A percentile compares a stretch with the other conserved stretches of the same genome.
Evolutionary conservation across 495 filamentous ascomycete genomes (phyloP).

Genomic region (Filosporella fistucella): DNA sequence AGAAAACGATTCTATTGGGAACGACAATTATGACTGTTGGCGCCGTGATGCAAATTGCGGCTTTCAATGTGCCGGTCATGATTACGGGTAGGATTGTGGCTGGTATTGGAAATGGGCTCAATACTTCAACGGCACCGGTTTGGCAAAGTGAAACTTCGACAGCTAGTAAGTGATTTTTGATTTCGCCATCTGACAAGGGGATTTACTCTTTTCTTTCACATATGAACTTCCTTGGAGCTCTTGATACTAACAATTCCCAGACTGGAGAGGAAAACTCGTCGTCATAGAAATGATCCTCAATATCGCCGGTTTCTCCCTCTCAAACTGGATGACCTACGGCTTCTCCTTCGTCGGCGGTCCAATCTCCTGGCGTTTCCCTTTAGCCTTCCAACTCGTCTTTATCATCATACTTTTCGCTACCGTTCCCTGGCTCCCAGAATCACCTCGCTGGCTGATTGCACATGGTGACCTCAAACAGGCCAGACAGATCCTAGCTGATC

Average conservation of each 20-base stretch:
- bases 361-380: conserved; percentile 32
- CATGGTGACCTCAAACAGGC: background rate
- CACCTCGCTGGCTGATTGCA: conserved; percentile 11
- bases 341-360: conserved; percentile 39
- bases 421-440: conserved; percentile 45
- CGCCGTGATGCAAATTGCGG: conserved; percentile 25
- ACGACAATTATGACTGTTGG: conserved; percentile 7
- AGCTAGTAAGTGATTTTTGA: no score
- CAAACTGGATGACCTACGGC: conserved; percentile 53
- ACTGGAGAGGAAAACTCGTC: conserved; percentile 56
- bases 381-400: conserved; percentile 43
- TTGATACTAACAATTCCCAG: no score
- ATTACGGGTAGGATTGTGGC: conserved; percentile 41
- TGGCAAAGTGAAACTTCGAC: conserved; percentile 63
- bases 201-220: no score
- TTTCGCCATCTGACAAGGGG: no score
- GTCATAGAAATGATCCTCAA: conserved; percentile 59
- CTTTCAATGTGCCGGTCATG: conserved; percentile 56
- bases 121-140: conserved; percentile 58
- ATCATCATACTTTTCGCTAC: conserved; percentile 32
- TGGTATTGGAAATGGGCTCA: conserved; percentile 62
- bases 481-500: conserved; percentile 34
- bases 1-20: conserved; percentile 41
- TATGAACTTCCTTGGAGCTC: no score
- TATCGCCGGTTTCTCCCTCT: conserved; percentile 49